Base-by-base conservation (phyloP, 2,329 filamentous ascomycete species). In the Tolypocladium paradoxum region DNA sequence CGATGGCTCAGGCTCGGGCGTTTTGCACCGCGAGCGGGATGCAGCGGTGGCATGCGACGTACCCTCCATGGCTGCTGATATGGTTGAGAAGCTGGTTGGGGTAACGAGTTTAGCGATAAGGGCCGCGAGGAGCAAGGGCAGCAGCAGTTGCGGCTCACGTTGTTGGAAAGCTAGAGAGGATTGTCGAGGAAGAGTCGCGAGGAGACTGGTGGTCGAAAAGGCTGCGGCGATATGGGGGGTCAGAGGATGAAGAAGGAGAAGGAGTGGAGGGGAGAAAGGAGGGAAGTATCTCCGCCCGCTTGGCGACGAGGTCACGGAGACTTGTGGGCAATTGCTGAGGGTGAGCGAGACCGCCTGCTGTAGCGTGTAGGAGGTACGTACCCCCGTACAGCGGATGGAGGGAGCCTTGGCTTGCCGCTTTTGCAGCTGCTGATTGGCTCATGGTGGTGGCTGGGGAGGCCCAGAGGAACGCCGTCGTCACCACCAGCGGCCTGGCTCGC, bases 1-100 rank as follows among this genome's bases (percentile, higher is more conserved):
- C 48, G 49, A 54, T 33, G 48, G 31, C 22, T 33, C 22, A 48
- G 45, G 55, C 57, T 53, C 9, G 18, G 2, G n/a, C 18, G 38
- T 3, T 47, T 27, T 33, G 40, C 40, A 27, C n/a, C 12, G 31
- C 16, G 6, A n/a, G 29, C 40, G 40, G 43, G 47, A n/a, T 22
- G 48, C 27, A 24, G 45, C 40, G 52, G 54, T 51, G 55, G 53
- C 38, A 55, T 54, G 58, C 59, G 58, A 70, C 73, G 64, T 75
- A 77, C 75, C 75, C 73, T 77, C 78, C 78, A 81, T 81, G 69
- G 70, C 75, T 74, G 70, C 69, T 69, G 73, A 72, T 74, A 67
- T 63, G 58, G 62, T 62, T 61, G 64, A 63, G 66, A 63, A 63
- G 61, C 64, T 68, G 61, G 54, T 55, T 18, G 29, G 57, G 48